Evolutionary conservation across 192 early-diverging fungal species (phyloP).

Genomic region (Gigaspora rosea): DNA sequence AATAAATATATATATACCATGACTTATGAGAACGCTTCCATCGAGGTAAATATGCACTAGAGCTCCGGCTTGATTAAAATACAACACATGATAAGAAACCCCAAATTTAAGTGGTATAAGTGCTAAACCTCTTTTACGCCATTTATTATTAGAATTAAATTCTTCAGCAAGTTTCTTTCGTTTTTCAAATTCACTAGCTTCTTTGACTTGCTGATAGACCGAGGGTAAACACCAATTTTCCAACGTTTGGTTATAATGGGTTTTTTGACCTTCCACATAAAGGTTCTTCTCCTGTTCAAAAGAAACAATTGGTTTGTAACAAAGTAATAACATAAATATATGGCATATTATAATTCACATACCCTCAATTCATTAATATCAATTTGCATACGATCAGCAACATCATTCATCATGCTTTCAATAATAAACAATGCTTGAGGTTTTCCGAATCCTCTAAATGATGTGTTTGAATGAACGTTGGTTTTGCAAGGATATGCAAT

Average conservation of each 20-base stretch:
- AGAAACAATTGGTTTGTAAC: background rate
- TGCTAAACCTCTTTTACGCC: constrained; percentile 70
- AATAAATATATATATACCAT: constrained; percentile 48
- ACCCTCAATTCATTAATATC: constrained; percentile 60
- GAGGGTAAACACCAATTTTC: constrained; percentile 70
- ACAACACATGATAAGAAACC: constrained; percentile 72
- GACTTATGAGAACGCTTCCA: constrained; percentile 78
- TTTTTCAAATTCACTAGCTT: too few species aligned
- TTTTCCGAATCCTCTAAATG: constrained; percentile 83
- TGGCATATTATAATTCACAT: background rate
- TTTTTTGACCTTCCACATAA: constrained; percentile 68
- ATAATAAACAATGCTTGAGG: constrained; percentile 83
- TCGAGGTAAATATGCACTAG: constrained; percentile 86
- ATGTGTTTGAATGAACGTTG: constrained; percentile 84
- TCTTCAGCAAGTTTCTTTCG: too few species aligned
- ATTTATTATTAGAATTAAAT: too few species aligned
- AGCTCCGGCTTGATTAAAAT: constrained; percentile 82
- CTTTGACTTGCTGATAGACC: constrained; percentile 36
- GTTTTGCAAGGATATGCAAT: constrained; percentile 76
- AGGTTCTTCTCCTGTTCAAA: constrained; percentile 57
- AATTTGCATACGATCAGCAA: constrained; percentile 69
- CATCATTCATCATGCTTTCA: constrained; percentile 76
- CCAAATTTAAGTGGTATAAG: constrained; percentile 85
- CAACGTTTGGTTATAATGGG: constrained; percentile 68
- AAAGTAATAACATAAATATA: background rate